Percentiles rank a stretch among this genome's conserved stretches.
Conservation (phyloP, 176 grass and related monocot species). For the Triticum urartu region DNA sequence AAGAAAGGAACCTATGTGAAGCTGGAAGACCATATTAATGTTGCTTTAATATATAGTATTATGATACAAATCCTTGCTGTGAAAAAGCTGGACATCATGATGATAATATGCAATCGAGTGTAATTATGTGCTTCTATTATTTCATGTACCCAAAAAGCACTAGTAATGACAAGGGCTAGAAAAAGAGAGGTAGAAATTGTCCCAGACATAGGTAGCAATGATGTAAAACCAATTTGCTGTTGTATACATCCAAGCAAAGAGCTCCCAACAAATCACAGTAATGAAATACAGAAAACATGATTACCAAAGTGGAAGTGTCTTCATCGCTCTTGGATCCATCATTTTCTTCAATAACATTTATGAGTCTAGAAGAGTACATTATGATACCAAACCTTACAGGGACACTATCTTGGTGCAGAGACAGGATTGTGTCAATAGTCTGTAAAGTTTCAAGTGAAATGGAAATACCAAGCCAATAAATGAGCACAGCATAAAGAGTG, state of each 20-base stretch:
- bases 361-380: constrained; percentile 80
- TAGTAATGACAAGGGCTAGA: background rate
- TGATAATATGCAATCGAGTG: background rate
- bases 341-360: constrained; percentile 70
- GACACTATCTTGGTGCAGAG: constrained; percentile 79
- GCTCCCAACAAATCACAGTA: constrained; percentile 14
- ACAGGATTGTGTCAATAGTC: constrained; percentile 83
- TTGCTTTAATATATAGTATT: background rate
- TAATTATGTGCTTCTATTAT: background rate
- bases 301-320: constrained; percentile 88
- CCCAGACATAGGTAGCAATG: background rate
- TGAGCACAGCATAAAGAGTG: constrained; percentile 28
- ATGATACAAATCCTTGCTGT: constrained; percentile 1
- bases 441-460: constrained; percentile 45
- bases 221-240: constrained; percentile 16
- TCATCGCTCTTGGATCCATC: constrained; percentile 41
- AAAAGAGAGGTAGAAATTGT: constrained; percentile 1
- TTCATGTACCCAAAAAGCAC: background rate
- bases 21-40: background rate
- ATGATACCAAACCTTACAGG: constrained; percentile 91
- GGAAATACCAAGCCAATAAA: constrained; percentile 41
- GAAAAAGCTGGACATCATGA: background rate
- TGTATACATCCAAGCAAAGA: constrained; percentile 37
- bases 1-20: background rate
- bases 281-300: constrained; percentile 19